phyloP scores from a whole-genome alignment of 2,329 filamentous ascomycete genomes.

The Fusarium clavum region DNA sequence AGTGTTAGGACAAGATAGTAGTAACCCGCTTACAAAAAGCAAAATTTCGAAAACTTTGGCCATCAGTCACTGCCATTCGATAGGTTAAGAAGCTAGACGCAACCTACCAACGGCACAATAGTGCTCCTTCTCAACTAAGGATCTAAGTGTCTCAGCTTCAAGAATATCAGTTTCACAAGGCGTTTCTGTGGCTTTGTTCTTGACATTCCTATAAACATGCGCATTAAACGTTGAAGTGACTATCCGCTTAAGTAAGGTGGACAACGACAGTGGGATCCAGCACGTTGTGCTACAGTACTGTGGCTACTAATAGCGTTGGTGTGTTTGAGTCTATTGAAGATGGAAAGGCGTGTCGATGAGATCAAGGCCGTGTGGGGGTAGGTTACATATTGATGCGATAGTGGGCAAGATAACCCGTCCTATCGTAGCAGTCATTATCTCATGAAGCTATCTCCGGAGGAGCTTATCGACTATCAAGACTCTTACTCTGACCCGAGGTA shows the following conservation, averaged over 20 bases:
- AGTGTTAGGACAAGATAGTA: conserved; percentile 14
- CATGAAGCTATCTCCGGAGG: neutral
- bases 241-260: neutral
- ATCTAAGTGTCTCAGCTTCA: conserved; percentile 10
- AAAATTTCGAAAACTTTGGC: neutral
- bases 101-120: conserved; percentile 3
- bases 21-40: conserved; percentile 16
- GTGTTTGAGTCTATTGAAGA: conserved; percentile 37
- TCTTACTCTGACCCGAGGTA: neutral
- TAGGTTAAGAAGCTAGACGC: neutral
- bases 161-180: conserved; percentile 35
- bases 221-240: conserved; percentile 12
- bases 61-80: neutral
- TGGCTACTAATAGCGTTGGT: conserved; percentile 7
- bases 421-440: conserved; percentile 8
- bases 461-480: neutral
- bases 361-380: conserved; percentile 26
- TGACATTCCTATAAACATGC: conserved; percentile 17
- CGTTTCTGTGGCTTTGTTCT: conserved; percentile 8
- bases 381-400: conserved; percentile 6
- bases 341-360: conserved; percentile 16
- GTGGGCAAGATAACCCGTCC: conserved; percentile 1
- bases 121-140: neutral
- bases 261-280: neutral
- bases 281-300: conserved; percentile 16